Evolutionary conservation across 495 filamentous ascomycete genomes (phyloP).

Genomic region (Podospora bellae-mahoneyi): DNA sequence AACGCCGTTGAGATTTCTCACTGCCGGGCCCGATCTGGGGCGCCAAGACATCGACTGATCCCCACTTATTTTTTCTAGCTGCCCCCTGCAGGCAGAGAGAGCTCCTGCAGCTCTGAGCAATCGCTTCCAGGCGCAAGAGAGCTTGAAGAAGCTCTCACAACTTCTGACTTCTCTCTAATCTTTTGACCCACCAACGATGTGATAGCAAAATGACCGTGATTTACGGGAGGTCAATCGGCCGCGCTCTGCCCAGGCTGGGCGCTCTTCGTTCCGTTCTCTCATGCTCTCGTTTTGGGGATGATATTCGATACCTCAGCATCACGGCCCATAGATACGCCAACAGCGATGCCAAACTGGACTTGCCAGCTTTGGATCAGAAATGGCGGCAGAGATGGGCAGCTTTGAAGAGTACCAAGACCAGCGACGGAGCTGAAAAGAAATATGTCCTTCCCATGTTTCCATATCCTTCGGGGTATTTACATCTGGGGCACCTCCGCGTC

Average conservation of each 20-base stretch:
- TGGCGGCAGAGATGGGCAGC: constrained; percentile 54
- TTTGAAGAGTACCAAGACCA: constrained; percentile 3
- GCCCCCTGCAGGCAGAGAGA: not conserved
- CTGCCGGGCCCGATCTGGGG: not conserved
- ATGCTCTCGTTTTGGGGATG: constrained; percentile 7
- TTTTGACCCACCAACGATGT: constrained; percentile 20
- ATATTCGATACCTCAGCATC: constrained; percentile 15
- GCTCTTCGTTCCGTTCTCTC: constrained; percentile 9
- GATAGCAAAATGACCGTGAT: constrained; percentile 31
- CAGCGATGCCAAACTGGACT: constrained; percentile 51
- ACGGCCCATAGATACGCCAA: constrained; percentile 26
- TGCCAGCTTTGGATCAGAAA: constrained; percentile 66
- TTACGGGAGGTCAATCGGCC: constrained; percentile 32
- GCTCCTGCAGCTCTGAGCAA: not conserved
- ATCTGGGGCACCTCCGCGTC: constrained; percentile 83
- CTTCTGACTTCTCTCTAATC: not conserved
- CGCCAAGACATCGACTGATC: not conserved
- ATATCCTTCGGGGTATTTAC: constrained; percentile 85
- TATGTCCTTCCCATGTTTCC: constrained; percentile 92
- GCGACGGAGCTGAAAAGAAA: constrained; percentile 43
- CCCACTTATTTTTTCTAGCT: not conserved
- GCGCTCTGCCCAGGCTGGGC: constrained; percentile 25
- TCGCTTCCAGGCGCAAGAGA: not conserved
- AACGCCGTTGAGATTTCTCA: not conserved
- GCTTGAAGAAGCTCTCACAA: constrained; percentile 3